These are phyloP conservation scores for Tetraselmis striata DNA, from an alignment of 139 green algal species.

Conservation along the genomic window DNA sequence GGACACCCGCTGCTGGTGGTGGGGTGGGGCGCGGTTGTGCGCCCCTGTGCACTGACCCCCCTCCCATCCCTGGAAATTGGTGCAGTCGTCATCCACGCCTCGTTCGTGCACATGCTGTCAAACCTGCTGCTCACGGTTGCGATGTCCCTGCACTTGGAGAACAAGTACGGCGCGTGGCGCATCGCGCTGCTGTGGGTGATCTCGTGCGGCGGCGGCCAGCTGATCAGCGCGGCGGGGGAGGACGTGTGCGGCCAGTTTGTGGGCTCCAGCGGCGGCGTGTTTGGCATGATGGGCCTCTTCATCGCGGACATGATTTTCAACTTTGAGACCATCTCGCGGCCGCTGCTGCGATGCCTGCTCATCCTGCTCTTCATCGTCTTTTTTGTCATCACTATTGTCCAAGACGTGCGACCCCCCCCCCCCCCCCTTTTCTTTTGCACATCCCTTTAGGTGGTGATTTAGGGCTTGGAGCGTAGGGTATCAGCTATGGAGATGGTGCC, in stretches of 20 bases:
- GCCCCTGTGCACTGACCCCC: too few relatives aligned
- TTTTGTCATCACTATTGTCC: constrained; percentile 34
- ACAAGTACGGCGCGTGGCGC: constrained; percentile 49
- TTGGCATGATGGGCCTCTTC: constrained; percentile 66
- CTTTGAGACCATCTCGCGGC: constrained; percentile 40
- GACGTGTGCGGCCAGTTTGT: constrained; percentile 49
- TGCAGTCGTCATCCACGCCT: constrained; percentile 50
- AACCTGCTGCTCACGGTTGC: constrained; percentile 55
- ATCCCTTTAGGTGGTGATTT: too few relatives aligned
- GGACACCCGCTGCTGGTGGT: too few relatives aligned
- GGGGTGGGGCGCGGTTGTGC: too few relatives aligned
- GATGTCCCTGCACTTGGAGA: constrained; percentile 48
- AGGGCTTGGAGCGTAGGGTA: too few relatives aligned
- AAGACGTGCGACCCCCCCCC: not conserved
- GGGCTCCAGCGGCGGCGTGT: constrained; percentile 56
- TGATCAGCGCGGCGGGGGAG: constrained; percentile 50
- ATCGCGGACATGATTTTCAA: constrained; percentile 50
- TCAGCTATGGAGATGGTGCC: too few relatives aligned
- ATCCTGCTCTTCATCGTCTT: constrained; percentile 45
- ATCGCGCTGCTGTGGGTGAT: constrained; percentile 29
- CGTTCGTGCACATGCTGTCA: constrained; percentile 46
- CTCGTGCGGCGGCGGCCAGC: constrained; percentile 20
- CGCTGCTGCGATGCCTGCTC: constrained; percentile 40
- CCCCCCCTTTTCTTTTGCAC: too few relatives aligned
- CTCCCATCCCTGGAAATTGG: too few relatives aligned